Evolutionary conservation across 2,329 filamentous ascomycete genomes (phyloP).

Genomic region (Fusarium armeniacum): DNA sequence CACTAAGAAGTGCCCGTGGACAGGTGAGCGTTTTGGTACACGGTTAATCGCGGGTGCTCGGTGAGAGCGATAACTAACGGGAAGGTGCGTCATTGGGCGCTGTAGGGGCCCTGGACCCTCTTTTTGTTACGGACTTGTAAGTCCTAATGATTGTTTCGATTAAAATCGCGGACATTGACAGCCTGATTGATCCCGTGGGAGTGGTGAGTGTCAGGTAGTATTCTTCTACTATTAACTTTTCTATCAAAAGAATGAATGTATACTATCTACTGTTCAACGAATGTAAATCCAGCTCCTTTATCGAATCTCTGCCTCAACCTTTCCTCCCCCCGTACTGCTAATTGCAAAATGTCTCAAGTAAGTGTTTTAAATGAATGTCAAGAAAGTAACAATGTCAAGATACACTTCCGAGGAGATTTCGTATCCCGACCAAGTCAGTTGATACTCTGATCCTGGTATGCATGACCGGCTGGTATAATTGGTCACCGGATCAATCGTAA

Average conservation of each 20-base stretch:
- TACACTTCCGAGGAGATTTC: conserved; percentile 19
- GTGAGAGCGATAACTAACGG: conserved; percentile 40
- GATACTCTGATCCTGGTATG: conserved; percentile 22
- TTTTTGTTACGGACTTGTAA: conserved; percentile 36
- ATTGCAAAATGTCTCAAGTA: background rate
- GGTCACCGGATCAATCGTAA: conserved; percentile 29
- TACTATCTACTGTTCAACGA: background rate
- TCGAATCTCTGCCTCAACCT: background rate
- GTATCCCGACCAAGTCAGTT: conserved; percentile 18
- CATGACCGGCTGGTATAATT: conserved; percentile 12
- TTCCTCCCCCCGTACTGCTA: background rate
- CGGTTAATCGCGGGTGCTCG: conserved; percentile 50
- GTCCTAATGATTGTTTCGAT: conserved; percentile 34
- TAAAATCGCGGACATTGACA: conserved; percentile 40
- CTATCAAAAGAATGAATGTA: conserved; percentile 4
- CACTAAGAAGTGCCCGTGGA: conserved; percentile 32
- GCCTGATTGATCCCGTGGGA: conserved; percentile 24
- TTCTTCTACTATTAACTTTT: background rate
- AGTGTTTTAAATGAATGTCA: background rate
- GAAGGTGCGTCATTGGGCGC: conserved; percentile 44
- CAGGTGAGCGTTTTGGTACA: conserved; percentile 33
- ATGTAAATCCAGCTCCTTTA: background rate
- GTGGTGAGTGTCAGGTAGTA: conserved; percentile 14
- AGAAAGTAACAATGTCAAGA: background rate
- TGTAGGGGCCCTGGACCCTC: conserved; percentile 22